Base-by-base conservation (phyloP, 208 protist genomes). In the Strigomonas culicis region DNA sequence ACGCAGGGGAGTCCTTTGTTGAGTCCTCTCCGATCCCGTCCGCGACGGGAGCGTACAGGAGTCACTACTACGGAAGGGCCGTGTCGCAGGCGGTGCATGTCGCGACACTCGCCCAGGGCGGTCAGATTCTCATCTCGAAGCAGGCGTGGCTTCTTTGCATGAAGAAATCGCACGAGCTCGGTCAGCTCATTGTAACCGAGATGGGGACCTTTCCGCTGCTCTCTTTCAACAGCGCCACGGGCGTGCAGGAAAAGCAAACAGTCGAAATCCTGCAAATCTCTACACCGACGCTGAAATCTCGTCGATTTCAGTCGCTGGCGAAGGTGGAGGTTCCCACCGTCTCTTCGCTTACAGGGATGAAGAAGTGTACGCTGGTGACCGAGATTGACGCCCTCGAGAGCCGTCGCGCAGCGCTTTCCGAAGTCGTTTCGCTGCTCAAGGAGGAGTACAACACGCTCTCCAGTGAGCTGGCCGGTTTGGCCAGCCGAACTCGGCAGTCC, bases 51-150 rank as follows among this genome's bases (percentile, higher is more conserved):
- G 55, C 60, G 36, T 92, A 82, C 72, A 82, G 82, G 2, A 74
- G 73, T 51, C 89, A 93, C 73, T 95, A 92, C 76, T 93, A 92
- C 69, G 89, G 89, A 11, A 72, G 76, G 55, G 82, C 89, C 0
- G 81, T 95, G 47, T 88, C 78, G 47, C 89, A 95, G 74, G 71
- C 88, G 7, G 74, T 95, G 46, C 77, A 92, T 61, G 61, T 87
- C 13, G 74, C 74, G 28, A 73, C 82, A 11, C 63, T 92, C 2
- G 77, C 86, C 4, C 81, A 90, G 50, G 89, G 89, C 43, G 89
- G 89, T n/a, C 89, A 95, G 69, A 78, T 93, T 17, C 61, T 95
- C 58, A 74, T 79, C 0, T 80, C 86, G 21, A 66, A 78, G 17
- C 75, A 78, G 21, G 89, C 83, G 46, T 95, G 89, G 89, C 66